Evolutionary conservation across 257 asterid genomes (phyloP).

Genomic region (Capsicum rhomboideum): DNA sequence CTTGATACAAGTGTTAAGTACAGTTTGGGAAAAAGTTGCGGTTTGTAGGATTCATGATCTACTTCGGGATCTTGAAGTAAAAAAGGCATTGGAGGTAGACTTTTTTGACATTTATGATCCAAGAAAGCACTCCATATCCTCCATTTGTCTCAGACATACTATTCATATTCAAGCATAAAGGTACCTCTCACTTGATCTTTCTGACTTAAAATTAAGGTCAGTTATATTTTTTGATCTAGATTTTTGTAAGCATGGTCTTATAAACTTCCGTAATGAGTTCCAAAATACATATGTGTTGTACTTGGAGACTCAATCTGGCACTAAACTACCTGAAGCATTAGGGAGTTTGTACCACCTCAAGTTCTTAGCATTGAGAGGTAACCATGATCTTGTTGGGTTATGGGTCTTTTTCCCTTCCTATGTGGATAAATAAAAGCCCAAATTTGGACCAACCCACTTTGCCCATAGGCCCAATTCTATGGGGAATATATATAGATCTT

Average conservation of each 20-base stretch:
- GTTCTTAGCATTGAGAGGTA: background rate
- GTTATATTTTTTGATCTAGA: no score
- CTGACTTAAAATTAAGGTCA: no score
- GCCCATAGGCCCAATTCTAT: no score
- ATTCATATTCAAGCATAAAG: background rate
- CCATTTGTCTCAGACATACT: background rate
- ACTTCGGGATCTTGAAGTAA: background rate
- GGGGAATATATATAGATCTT: no score
- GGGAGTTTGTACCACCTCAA: conserved; percentile 1
- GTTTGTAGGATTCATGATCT: background rate
- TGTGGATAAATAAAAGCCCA: no score
- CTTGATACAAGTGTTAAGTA: no score
- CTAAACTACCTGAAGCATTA: background rate
- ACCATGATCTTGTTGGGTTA: no score
- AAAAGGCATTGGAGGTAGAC: background rate
- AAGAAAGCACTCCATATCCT: background rate
- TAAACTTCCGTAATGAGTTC: background rate
- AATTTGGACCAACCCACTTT: no score
- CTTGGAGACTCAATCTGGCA: background rate
- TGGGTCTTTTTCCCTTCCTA: no score
- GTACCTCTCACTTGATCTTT: no score
- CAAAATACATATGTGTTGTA: background rate
- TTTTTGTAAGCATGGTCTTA: no score
- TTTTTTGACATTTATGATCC: background rate
- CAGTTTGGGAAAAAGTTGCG: background rate